A percentile compares a stretch with the other conserved stretches of the same genome.
Conservation (phyloP, 768 basidiomycete genomes). For the Kwoniella heveanensis region DNA sequence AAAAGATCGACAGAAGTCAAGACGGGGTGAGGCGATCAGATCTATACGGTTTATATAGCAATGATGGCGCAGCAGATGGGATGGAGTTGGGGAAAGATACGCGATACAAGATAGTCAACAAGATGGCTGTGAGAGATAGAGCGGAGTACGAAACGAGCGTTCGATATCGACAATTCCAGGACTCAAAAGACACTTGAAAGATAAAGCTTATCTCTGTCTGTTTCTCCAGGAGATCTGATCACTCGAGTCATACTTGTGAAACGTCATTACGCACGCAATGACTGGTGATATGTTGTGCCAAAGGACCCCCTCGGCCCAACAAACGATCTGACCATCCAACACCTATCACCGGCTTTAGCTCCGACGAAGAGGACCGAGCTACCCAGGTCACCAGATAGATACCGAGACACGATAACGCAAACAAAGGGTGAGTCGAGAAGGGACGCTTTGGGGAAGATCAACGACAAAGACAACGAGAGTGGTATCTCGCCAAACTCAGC, state of each 20-base stretch:
- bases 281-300: not conserved
- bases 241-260: not conserved
- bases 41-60: not conserved
- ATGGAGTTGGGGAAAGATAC: no score
- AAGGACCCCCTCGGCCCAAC: not conserved
- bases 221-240: no score
- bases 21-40: not conserved
- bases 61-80: no score
- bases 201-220: no score
- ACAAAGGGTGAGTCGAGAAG: not conserved
- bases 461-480: not conserved
- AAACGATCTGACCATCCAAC: not conserved
- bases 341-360: not conserved
- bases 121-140: no score
- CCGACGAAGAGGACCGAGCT: not conserved
- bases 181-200: no score
- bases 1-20: not conserved
- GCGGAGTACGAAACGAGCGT: not conserved
- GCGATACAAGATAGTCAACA: no score
- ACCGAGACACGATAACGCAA: not conserved
- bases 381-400: no score
- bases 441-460: not conserved
- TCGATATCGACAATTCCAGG: no score
- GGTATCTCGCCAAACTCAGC: not conserved
- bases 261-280: not conserved